Base-by-base conservation (phyloP, 1,139 yeast species). In the Taphrina communis region DNA sequence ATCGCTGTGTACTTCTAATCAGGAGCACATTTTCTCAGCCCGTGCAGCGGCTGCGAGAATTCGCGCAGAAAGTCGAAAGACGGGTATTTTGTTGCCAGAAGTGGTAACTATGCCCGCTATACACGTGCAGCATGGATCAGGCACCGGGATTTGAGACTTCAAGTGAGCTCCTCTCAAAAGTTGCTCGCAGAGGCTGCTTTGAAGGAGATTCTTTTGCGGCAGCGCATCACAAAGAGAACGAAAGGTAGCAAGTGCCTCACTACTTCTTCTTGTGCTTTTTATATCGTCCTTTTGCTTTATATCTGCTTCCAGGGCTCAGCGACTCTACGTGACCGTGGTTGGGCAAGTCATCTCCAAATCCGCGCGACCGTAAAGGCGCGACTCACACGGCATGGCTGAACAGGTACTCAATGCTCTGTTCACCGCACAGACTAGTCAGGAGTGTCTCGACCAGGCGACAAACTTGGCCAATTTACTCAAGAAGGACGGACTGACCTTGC, bases 341-440 rank as follows among this genome's bases (percentile, higher is more conserved):
- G 31, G 9, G 21, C 3, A 35, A 11, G 14, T 21, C 36, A 25
- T 50, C 53, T 21, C 7, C 11, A 50, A 6, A 8, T 6, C n/a
- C 53, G 48, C 53, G 53, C 53, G 53, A 50, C 53, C 53, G 3
- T 21, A 19, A 2, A 50, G 53, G 53, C 53, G 53, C 53, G 53
- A 50, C 53, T 21, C 6, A 9, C 11, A 21, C 1, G 36, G 9
- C 31, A 63, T 63, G 67, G 67, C 67, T 17, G 61, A 63, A 6
- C 61, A 46, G 36, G 53, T 57, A 5, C 55, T 63, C 9, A 36
- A 8, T n/a, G 67, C 67, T 36, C 61, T 63, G 36, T 63, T 63
- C 38, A 31, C 55, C 12, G 67, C 67, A 5, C 67, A 63, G 31
- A 55, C 67, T 8, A 53, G 61, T 48, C 61, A 57, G 61, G 67